Percentiles rank a stretch among this genome's conserved stretches.
These are phyloP conservation scores for Arachnopeziza araneosa DNA, from an alignment of 2,329 filamentous ascomycete genomes.

Conservation along the genomic window DNA sequence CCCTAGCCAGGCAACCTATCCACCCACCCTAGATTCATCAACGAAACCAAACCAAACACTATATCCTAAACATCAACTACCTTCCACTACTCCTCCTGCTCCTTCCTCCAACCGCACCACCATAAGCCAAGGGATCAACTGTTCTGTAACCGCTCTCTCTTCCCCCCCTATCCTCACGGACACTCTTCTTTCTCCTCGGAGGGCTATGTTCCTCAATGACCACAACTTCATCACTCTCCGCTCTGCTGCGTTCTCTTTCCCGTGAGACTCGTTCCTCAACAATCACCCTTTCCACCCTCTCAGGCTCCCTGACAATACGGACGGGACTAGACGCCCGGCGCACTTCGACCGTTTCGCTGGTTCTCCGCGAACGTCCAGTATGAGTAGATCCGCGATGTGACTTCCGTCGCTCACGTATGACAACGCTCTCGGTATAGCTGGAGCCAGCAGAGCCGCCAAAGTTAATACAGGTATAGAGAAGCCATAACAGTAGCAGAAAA, in stretches of 20 bases:
- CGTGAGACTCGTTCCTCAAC: slow-evolving; percentile 22
- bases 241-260: background rate
- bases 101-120: slow-evolving; percentile 24
- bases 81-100: slow-evolving; percentile 9
- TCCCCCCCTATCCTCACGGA: slow-evolving; percentile 9
- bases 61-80: background rate
- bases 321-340: slow-evolving; percentile 17
- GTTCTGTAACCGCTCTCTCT: slow-evolving; percentile 29
- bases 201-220: slow-evolving; percentile 32
- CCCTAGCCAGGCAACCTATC: background rate
- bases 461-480: slow-evolving; percentile 36
- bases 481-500: slow-evolving; percentile 47
- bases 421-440: slow-evolving; percentile 17
- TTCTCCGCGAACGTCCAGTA: slow-evolving; percentile 9
- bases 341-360: slow-evolving; percentile 26
- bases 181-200: slow-evolving; percentile 27
- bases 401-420: slow-evolving; percentile 16
- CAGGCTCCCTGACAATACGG: slow-evolving; percentile 12
- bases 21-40: background rate
- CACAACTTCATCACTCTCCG: slow-evolving; percentile 29
- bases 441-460: slow-evolving; percentile 8
- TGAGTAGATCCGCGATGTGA: slow-evolving; percentile 15
- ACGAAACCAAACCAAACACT: background rate
- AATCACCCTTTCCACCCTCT: slow-evolving; percentile 25
- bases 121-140: slow-evolving; percentile 29